phyloP scores from a whole-genome alignment of 768 basidiomycete species.

The Mycena venus region DNA sequence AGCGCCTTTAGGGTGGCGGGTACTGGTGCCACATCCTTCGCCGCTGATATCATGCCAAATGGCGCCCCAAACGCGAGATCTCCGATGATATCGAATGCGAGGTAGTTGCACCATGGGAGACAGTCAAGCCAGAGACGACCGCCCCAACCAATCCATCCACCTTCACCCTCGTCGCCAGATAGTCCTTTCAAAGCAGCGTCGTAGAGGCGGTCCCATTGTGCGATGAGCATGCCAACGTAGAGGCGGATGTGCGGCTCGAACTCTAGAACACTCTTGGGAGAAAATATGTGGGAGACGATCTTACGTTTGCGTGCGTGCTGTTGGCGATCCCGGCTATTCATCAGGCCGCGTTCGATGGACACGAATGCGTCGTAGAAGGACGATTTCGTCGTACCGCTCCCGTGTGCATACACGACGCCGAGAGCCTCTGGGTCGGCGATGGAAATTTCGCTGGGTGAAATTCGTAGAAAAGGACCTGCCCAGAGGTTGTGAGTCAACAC shows the following conservation, averaged over 20 bases:
- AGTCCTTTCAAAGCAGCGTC: conserved; percentile 67
- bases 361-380: conserved; percentile 87
- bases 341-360: conserved; percentile 78
- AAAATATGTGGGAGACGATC: conserved; percentile 89
- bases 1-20: conserved; percentile 71
- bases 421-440: conserved; percentile 86
- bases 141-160: conserved; percentile 71
- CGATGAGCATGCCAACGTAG: conserved; percentile 70
- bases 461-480: conserved; percentile 71
- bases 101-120: conserved; percentile 76
- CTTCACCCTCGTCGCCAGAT: conserved; percentile 72
- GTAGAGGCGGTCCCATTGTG: conserved; percentile 83
- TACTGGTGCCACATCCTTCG: conserved; percentile 78
- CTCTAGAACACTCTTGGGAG: conserved; percentile 86
- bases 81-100: conserved; percentile 81
- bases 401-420: conserved; percentile 81
- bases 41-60: conserved; percentile 92
- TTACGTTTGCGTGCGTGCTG: conserved; percentile 94
- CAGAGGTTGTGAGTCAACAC: too few species aligned
- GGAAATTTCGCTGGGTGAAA: conserved; percentile 84
- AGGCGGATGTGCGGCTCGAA: conserved; percentile 85
- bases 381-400: conserved; percentile 86
- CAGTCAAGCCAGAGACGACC: conserved; percentile 82
- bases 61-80: conserved; percentile 90
- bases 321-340: conserved; percentile 81